Evolutionary conservation across 768 basidiomycete genomes (phyloP), one percentile per base, ranked within the genome.

Genomic region (Naganishia vishniacii): DNA sequence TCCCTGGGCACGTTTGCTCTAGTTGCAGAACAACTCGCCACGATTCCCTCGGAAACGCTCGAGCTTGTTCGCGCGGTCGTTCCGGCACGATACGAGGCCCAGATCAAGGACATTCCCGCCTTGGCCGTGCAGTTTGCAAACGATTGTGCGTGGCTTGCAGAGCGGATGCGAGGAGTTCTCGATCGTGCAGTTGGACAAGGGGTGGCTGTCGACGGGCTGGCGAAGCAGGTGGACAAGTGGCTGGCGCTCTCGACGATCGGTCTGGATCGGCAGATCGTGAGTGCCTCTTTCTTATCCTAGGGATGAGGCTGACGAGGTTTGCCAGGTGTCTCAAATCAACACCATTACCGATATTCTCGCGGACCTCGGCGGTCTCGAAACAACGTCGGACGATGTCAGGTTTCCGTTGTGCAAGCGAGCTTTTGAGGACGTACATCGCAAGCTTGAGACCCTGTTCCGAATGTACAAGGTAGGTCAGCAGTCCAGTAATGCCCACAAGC

Each of bases 51-150:
- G 2, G 82, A 86, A 18, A 80, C 85, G 1, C 80, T 94, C 61
- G 91, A 93, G 60, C 78, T 95, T 9, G 88, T 85, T 77, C 83
- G 87, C 46, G 88, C 89, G 1, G 74, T 95, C 26, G 85, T 88
- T 72, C 89, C 89, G 13, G 81, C 88, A 40, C 81, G 81, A 34
- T 84, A 84, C 65, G 75, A 79, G 0, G 69, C 79, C 40, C 78
- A 80, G 47, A 75, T 88, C 31, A 72, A 72, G 25, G 75, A 80
- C 40, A 78, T 81, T 0, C 79, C 85, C 11, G 83, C 83, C 20
- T 77, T 80, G 28, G 80, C 82, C 0, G 85, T 94, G 82, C 83
- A 84, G 51, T 87, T 87, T 73, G 85, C 88, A 18, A 95, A 95
- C 73, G 87, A 93, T 67, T 89, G 86, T 68, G 70, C 82, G 23